phyloP scores from a whole-genome alignment of 148 eudicot species.

The Selenicereus undatus region DNA sequence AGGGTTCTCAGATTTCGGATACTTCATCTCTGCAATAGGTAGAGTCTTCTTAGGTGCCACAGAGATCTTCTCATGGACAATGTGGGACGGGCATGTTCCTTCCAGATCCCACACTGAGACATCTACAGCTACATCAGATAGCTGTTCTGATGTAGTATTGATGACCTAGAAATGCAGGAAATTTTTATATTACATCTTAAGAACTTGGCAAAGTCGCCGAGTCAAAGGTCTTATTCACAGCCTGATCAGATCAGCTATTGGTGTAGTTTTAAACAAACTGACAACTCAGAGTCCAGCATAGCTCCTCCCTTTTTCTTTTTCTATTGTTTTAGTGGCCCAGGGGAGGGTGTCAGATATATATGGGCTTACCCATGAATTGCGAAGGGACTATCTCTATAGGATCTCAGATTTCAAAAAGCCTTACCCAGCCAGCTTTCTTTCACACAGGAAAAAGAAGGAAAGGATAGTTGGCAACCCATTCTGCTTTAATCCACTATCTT shows the following conservation, averaged over 20 bases:
- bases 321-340: neutral
- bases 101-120: slow-evolving; percentile 83
- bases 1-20: slow-evolving; percentile 66
- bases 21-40: slow-evolving; percentile 65
- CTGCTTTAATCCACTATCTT: too few relatives aligned
- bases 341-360: neutral
- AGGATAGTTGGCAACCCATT: too few relatives aligned
- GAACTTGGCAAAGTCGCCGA: neutral
- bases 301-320: too few relatives aligned
- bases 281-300: neutral
- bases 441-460: too few relatives aligned
- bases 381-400: too few relatives aligned
- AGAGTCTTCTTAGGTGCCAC: slow-evolving; percentile 70
- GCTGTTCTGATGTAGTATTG: slow-evolving; percentile 69
- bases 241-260: neutral
- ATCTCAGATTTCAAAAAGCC: too few relatives aligned
- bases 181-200: neutral
- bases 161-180: slow-evolving; percentile 52
- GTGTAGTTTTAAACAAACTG: neutral
- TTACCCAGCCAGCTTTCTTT: too few relatives aligned
- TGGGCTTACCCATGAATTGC: neutral
- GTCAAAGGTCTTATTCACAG: neutral
- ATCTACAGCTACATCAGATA: slow-evolving; percentile 77
- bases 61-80: slow-evolving; percentile 56
- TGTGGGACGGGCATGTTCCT: slow-evolving; percentile 64